Conservation (phyloP, 768 basidiomycete genomes). For the Boletus sp. region DNA sequence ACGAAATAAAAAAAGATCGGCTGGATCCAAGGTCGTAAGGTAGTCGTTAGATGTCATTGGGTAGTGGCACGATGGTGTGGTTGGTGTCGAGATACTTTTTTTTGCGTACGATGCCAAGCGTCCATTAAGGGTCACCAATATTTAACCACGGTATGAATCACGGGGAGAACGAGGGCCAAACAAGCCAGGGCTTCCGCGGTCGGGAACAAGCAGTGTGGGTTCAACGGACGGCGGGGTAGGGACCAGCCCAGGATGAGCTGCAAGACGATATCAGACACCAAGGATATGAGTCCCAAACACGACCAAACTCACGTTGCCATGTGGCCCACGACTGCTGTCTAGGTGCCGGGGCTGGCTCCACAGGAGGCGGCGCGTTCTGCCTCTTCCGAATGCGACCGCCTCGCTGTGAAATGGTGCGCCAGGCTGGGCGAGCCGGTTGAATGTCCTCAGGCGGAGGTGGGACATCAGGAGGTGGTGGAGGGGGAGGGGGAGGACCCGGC, state of each 20-base stretch:
- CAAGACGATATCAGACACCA: conserved; percentile 4
- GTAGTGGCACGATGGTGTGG: not conserved
- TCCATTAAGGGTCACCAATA: not conserved
- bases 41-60: conserved; percentile 21
- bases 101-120: not conserved
- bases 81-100: not conserved
- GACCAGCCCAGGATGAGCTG: conserved; percentile 55
- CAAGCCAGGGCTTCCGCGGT: conserved; percentile 57
- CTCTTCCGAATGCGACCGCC: conserved; percentile 45
- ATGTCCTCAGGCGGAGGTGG: conserved; percentile 44
- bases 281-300: conserved; percentile 7
- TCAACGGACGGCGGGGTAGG: conserved; percentile 63
- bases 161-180: conserved; percentile 77
- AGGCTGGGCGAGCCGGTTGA: conserved; percentile 50
- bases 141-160: conserved; percentile 29
- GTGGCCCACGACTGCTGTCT: conserved; percentile 56
- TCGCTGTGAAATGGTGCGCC: conserved; percentile 52
- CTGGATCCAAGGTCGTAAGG: conserved; percentile 12
- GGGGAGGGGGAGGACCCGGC: conserved; percentile 38
- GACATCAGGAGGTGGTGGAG: conserved; percentile 43
- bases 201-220: conserved; percentile 60
- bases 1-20: not conserved
- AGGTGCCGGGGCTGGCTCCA: conserved; percentile 36
- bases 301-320: conserved; percentile 59
- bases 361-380: conserved; percentile 32